Base-by-base conservation (phyloP, 192 early-diverging fungal genomes). In the Obelidium mucronatum region DNA sequence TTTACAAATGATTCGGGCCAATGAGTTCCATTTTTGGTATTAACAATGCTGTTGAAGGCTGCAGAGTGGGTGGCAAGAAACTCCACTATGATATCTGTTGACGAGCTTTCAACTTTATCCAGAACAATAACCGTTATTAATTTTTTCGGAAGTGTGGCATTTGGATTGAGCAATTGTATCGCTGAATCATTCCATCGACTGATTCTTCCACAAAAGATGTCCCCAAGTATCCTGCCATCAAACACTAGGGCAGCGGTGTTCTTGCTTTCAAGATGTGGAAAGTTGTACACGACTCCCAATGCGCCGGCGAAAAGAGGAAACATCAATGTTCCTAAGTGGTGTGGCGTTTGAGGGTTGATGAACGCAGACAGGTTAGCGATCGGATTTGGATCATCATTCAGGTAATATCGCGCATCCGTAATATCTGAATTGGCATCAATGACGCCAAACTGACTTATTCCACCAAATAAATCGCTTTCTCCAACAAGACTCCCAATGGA, bases 281-380 rank as follows among this genome's bases (percentile, higher is more conserved):
- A 4, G 31, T 68, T 68, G 30, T 68, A 51, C 28, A 51, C 66
- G 22, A 68, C 17, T 8, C 40, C 66, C 8, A 68, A n/a, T 26
- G 66, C 66, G 24, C 66, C 66, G 51, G 44, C 66, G 15, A 33
- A n/a, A n/a, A 68, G 19, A 13, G 66, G 66, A 17, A 68, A 51
- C 66, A 68, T 51, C 17, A 68, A 19, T 30, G 44, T 22, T 17
- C 66, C 66, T 8, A n/a, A 68, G 51, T 68, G 66, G 22, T 51
- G 40, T 15, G 66, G 66, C 6, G 66, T 17, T n/a, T 15, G 3
- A 15, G 42, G 40, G 31, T 68, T 24, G 3, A 68, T 30, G 37
- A 22, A 8, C 13, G 34, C 17, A 24, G 19, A 39, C 13, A n/a
- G 6, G 51, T 48, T 48, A 15, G 19, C 8, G 44, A 15, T 48